Conservation (phyloP, 495 filamentous ascomycete genomes). For the Neohortaea acidophila region DNA sequence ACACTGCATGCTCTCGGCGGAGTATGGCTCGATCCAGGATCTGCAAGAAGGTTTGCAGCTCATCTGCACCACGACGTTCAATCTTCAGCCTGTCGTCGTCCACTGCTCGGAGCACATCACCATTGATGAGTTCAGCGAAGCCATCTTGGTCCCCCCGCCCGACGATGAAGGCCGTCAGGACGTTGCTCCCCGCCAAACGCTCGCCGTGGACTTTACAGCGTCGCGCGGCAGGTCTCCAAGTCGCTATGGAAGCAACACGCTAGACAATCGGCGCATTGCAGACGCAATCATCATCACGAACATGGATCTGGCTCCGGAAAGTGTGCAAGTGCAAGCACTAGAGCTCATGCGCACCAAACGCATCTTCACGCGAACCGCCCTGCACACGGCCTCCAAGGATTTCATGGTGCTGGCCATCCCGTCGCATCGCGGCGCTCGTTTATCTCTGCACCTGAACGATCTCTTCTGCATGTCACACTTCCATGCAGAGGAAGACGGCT, state of each 20-base stretch:
- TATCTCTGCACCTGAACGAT: slow-evolving; percentile 42
- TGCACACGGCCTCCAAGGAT: slow-evolving; percentile 56
- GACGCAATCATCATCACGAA: slow-evolving; percentile 72
- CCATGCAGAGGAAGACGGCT: slow-evolving; percentile 58
- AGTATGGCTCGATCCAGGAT: slow-evolving; percentile 34
- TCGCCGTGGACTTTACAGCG: slow-evolving; percentile 1
- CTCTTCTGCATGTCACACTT: slow-evolving; percentile 79
- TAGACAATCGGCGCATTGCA: slow-evolving; percentile 41
- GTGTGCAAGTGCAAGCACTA: slow-evolving; percentile 74
- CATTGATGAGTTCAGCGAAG: slow-evolving; percentile 61
- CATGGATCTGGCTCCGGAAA: slow-evolving; percentile 50
- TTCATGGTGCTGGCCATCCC: slow-evolving; percentile 68
- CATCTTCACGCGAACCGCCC: slow-evolving; percentile 54
- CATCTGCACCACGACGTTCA: slow-evolving; percentile 57
- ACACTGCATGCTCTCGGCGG: slow-evolving; percentile 77
- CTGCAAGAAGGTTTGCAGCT: slow-evolving; percentile 21
- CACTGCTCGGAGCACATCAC: slow-evolving; percentile 57
- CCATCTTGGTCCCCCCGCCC: slow-evolving; percentile 39
- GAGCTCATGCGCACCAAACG: slow-evolving; percentile 72
- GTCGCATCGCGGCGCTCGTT: slow-evolving; percentile 9
- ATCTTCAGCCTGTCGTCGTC: slow-evolving; percentile 48
- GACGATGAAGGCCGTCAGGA: slow-evolving; percentile 6
- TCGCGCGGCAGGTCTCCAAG: slow-evolving; percentile 10
- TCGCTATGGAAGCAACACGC: slow-evolving; percentile 18
- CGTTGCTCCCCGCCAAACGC: too few relatives aligned